A percentile compares a stretch with the other conserved stretches of the same genome.
Conservation (phyloP, 2,329 filamentous ascomycete species). For the Stenocarpella maydis region DNA sequence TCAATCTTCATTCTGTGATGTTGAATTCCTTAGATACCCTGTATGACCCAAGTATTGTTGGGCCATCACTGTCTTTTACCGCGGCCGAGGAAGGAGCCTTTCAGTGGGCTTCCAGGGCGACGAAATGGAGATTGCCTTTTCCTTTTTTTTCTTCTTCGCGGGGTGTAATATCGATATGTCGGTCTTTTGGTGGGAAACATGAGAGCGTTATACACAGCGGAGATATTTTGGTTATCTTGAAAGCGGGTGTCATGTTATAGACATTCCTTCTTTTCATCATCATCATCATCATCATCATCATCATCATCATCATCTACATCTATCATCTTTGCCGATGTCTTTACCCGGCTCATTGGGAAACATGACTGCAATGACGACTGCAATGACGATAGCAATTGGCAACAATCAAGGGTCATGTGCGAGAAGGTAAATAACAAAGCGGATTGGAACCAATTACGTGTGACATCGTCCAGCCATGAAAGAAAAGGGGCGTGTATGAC, state of each 20-base stretch:
- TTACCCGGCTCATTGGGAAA: background rate
- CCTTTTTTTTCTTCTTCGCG: too few relatives aligned
- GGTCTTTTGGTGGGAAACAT: background rate
- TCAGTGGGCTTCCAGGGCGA: background rate
- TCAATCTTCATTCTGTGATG: constrained; percentile 15
- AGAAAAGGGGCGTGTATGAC: constrained; percentile 8
- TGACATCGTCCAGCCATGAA: background rate
- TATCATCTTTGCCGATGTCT: background rate
- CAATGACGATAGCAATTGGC: background rate
- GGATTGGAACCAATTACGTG: background rate
- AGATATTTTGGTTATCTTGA: background rate
- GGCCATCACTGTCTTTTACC: background rate
- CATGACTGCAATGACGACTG: background rate
- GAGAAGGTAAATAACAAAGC: background rate
- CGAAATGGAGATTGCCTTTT: background rate
- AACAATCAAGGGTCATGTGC: background rate
- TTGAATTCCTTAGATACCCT: constrained; percentile 27
- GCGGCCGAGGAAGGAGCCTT: background rate
- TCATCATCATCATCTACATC: too few relatives aligned
- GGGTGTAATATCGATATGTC: background rate
- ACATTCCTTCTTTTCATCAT: background rate
- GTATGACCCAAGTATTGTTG: constrained; percentile 1
- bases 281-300: too few relatives aligned
- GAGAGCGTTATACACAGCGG: constrained; percentile 4
- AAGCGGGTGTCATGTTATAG: constrained; percentile 8